Conservation (phyloP, 2,329 filamentous ascomycete genomes). For the Paecilomyces variotii region DNA sequence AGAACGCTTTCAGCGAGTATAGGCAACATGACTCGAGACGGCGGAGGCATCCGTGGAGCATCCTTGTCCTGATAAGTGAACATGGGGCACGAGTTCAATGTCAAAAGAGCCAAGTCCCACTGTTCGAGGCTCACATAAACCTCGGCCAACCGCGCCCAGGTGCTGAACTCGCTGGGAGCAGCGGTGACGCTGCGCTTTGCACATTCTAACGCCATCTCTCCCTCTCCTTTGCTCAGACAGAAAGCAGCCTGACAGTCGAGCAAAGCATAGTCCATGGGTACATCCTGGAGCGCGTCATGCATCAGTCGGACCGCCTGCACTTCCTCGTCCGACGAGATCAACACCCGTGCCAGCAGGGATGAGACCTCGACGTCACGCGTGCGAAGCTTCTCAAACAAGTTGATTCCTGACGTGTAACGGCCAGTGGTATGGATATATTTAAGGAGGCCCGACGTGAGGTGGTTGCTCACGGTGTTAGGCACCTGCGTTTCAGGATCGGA, state of each 20-base stretch:
- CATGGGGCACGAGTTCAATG: conserved; percentile 97
- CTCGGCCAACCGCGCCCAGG: conserved; percentile 88
- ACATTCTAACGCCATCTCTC: conserved; percentile 82
- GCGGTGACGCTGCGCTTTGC: conserved; percentile 92
- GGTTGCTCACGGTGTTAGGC: conserved; percentile 92
- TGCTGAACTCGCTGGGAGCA: conserved; percentile 92
- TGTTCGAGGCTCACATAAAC: conserved; percentile 91
- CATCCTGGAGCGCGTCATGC: conserved; percentile 78
- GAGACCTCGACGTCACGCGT: conserved; percentile 88
- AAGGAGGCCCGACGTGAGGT: conserved; percentile 84
- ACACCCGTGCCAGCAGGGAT: conserved; percentile 79
- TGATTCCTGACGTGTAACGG: conserved; percentile 89
- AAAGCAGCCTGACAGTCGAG: conserved; percentile 92
- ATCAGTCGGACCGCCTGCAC: conserved; percentile 88
- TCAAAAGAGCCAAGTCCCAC: conserved; percentile 92
- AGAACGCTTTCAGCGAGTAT: conserved; percentile 81
- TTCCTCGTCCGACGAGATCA: conserved; percentile 93
- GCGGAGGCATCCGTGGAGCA: conserved; percentile 86
- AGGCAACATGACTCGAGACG: conserved; percentile 77
- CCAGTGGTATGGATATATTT: conserved; percentile 95
- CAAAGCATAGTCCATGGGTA: conserved; percentile 96
- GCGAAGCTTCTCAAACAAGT: conserved; percentile 92
- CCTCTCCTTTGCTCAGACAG: conserved; percentile 76
- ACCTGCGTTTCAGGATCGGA: conserved; percentile 97
- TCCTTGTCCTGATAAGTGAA: conserved; percentile 99